phyloP scores from a whole-genome alignment of 129 eudicot species.

The Tagetes erecta region DNA sequence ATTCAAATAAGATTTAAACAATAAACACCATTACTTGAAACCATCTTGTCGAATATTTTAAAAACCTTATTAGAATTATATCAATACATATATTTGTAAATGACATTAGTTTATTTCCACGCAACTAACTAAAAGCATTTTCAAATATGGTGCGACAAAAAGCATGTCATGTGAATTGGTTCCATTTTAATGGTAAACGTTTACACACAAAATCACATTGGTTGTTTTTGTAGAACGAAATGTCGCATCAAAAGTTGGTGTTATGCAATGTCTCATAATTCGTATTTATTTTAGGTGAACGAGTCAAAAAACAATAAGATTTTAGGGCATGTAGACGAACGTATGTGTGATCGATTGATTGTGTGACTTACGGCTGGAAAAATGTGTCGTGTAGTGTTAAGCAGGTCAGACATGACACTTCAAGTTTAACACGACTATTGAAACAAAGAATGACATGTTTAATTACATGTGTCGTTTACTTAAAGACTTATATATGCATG shows the following conservation, averaged over 20 bases:
- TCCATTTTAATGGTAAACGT: conserved; percentile 8
- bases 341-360: neutral
- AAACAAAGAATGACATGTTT: neutral
- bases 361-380: neutral
- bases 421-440: neutral
- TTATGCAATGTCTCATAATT: conserved; percentile 19
- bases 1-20: too few relatives aligned
- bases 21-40: too few relatives aligned
- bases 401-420: neutral
- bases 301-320: neutral
- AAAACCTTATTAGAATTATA: too few relatives aligned
- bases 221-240: conserved; percentile 6
- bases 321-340: neutral
- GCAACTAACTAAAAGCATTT: conserved; percentile 4
- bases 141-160: conserved; percentile 26
- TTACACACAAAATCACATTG: conserved; percentile 12
- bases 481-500: neutral
- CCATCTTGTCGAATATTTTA: too few relatives aligned
- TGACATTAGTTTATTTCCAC: neutral
- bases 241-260: conserved; percentile 19
- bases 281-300: neutral
- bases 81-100: neutral
- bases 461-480: neutral
- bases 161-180: conserved; percentile 30
- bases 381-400: neutral